Base-by-base conservation (phyloP, 1,284 basidiomycete species). In the Rhodotorula sp. region DNA sequence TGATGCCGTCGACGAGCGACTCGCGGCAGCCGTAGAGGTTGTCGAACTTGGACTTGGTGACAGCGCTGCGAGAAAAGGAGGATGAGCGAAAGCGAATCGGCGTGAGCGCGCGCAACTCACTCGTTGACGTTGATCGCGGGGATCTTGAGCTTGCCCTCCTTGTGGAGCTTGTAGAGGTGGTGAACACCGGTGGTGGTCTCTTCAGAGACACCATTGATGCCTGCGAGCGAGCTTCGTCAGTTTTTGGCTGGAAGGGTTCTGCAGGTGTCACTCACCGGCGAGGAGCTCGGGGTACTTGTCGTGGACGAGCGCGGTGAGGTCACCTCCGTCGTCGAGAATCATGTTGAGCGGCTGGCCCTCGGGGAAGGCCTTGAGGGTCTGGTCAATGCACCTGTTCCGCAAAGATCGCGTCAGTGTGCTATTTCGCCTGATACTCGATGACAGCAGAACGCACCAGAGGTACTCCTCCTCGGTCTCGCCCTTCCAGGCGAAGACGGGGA, bases 391-490 rank as follows among this genome's bases (percentile, higher is more conserved):
- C 65, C 64, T 63, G 59, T 7, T 1, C 3, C 10, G 22, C 22
- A 16, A 2, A 20, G 40, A 16, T 16, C 26, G 3, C 11, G 28
- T 46, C 8, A 52, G 40, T 26, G 22, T 34, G 16, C 13, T 2
- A 48, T 40, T 18, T 7, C 24, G 7, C 16, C 1, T 8, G 18
- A 24, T 26, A 1, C 9, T 13, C 37, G 8, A 10, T 8, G 50
- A 44, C 5, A 13, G 22, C 7, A 4, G 0, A 4, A 67, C 74
- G 81, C 93, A 96, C 95, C 96, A 99, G 76, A 84, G 81, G 85
- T 98, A 99, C 83, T 99, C 95, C 83, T 98, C 95, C 82, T 99
- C 96, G 68, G 94, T 96, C 86, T 99, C 95, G 71, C 96, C 96
- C 86, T 99, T 99, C 95, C 95, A 99, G 73, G 95, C 96, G 80